phyloP scores from a whole-genome alignment of 1,284 basidiomycete genomes.

The Irpex sp. region DNA sequence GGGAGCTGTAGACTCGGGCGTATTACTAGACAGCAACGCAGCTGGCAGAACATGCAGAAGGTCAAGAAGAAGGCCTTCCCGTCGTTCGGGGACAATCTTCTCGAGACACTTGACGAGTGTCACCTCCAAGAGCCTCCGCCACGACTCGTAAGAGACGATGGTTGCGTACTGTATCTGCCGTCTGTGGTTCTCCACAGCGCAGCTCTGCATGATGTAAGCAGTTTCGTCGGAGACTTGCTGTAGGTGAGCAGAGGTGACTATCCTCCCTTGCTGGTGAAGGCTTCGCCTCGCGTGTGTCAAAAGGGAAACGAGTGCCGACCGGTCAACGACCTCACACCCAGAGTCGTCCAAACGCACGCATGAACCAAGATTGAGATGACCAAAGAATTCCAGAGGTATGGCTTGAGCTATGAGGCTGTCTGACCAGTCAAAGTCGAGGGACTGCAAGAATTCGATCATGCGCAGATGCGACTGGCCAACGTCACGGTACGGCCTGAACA shows the following conservation, averaged over 20 bases:
- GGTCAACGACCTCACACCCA: slow-evolving; percentile 82
- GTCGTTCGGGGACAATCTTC: slow-evolving; percentile 70
- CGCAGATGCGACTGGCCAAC: slow-evolving; percentile 77
- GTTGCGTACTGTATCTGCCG: slow-evolving; percentile 74
- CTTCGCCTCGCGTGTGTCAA: slow-evolving; percentile 55
- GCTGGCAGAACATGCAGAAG: slow-evolving; percentile 73
- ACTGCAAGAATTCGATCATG: slow-evolving; percentile 84
- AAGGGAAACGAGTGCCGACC: slow-evolving; percentile 61
- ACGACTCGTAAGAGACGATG: slow-evolving; percentile 69
- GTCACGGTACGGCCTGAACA: slow-evolving; percentile 57
- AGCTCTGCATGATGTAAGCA: slow-evolving; percentile 73
- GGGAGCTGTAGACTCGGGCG: slow-evolving; percentile 70
- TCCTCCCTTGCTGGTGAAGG: slow-evolving; percentile 62
- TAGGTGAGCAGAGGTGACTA: slow-evolving; percentile 58
- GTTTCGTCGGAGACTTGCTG: slow-evolving; percentile 69
- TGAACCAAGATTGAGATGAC: slow-evolving; percentile 65
- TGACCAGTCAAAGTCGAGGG: slow-evolving; percentile 83
- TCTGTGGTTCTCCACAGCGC: slow-evolving; percentile 82
- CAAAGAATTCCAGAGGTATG: slow-evolving; percentile 64
- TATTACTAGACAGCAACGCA: slow-evolving; percentile 50
- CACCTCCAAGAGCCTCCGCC: slow-evolving; percentile 80
- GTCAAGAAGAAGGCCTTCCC: slow-evolving; percentile 86
- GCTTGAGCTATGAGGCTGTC: slow-evolving; percentile 63
- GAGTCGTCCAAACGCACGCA: slow-evolving; percentile 68
- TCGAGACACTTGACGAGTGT: slow-evolving; percentile 81